Conservation (phyloP, 2,329 filamentous ascomycete species). For the Calonectria hongkongensis region DNA sequence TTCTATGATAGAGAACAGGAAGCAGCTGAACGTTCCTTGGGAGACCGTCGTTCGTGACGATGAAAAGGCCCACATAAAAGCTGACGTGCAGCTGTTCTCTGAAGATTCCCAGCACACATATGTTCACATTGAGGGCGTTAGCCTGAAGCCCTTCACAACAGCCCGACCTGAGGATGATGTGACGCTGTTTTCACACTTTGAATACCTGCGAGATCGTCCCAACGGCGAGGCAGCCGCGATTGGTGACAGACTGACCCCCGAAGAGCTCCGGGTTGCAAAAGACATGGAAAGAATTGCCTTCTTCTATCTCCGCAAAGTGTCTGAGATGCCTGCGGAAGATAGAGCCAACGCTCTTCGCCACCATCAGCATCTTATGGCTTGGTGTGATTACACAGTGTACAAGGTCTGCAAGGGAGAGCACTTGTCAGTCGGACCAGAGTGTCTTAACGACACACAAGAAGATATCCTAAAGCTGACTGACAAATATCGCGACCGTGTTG, state of each 20-base stretch:
- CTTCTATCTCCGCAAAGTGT: conserved; percentile 1
- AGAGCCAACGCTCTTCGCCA: neutral
- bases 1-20: neutral
- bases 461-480: neutral
- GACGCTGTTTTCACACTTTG: conserved; percentile 25
- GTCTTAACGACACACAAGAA: neutral
- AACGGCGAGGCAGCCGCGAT: conserved; percentile 4
- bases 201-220: conserved; percentile 10
- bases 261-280: neutral
- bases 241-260: neutral
- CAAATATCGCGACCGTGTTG: neutral
- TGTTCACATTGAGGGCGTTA: conserved; percentile 27
- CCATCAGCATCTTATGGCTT: neutral
- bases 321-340: neutral
- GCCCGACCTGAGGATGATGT: conserved; percentile 17
- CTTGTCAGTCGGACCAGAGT: neutral
- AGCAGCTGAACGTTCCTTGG: conserved; percentile 2
- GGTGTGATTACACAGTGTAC: neutral
- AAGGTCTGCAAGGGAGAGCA: conserved; percentile 1
- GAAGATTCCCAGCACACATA: conserved; percentile 15
- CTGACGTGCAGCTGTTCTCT: conserved; percentile 16
- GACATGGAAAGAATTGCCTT: conserved; percentile 4
- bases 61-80: neutral
- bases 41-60: neutral
- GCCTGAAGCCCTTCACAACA: conserved; percentile 1